Evolutionary conservation across 768 basidiomycete species (phyloP).

Genomic region (Phanerodontia chrysosporium): DNA sequence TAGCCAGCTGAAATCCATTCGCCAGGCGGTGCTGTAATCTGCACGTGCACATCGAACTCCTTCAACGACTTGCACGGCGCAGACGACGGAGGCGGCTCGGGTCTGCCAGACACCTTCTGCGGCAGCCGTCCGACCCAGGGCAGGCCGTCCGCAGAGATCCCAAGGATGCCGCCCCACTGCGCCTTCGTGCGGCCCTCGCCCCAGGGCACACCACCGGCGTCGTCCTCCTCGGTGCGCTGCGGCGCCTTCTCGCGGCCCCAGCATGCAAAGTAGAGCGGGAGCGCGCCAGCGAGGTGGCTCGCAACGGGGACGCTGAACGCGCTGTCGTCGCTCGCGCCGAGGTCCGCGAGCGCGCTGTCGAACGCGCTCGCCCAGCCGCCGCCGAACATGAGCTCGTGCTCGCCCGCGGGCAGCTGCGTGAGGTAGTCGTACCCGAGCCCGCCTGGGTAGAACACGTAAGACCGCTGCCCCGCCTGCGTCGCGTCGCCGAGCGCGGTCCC

Average conservation of each 20-base stretch:
- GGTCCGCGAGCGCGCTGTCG: conserved; percentile 23
- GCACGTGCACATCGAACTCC: not conserved
- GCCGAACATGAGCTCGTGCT: conserved; percentile 61
- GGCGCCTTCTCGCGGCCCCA: conserved; percentile 39
- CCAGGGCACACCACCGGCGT: conserved; percentile 26
- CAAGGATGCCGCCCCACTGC: conserved; percentile 63
- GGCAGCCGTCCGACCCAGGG: conserved; percentile 75
- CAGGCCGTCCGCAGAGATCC: conserved; percentile 52
- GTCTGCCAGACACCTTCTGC: conserved; percentile 39
- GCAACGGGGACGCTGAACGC: conserved; percentile 33
- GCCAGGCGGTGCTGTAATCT: conserved; percentile 35
- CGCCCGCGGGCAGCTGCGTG: conserved; percentile 50
- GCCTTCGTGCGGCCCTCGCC: conserved; percentile 46
- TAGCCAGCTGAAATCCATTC: conserved; percentile 75
- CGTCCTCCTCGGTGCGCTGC: not conserved
- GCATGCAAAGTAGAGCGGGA: conserved; percentile 49
- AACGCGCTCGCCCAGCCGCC: conserved; percentile 43
- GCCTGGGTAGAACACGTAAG: conserved; percentile 56
- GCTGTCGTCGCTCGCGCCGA: conserved; percentile 33
- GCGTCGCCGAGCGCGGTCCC: conserved; percentile 31
- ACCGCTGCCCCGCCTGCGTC: conserved; percentile 37
- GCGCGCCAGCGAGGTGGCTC: conserved; percentile 43
- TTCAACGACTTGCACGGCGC: not conserved
- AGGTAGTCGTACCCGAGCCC: conserved; percentile 57
- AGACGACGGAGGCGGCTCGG: conserved; percentile 9